Percentiles rank a stretch among this genome's conserved stretches.
phyloP scores from a whole-genome alignment of 805 yeast species.

The Starmerella gropengiesseri region DNA sequence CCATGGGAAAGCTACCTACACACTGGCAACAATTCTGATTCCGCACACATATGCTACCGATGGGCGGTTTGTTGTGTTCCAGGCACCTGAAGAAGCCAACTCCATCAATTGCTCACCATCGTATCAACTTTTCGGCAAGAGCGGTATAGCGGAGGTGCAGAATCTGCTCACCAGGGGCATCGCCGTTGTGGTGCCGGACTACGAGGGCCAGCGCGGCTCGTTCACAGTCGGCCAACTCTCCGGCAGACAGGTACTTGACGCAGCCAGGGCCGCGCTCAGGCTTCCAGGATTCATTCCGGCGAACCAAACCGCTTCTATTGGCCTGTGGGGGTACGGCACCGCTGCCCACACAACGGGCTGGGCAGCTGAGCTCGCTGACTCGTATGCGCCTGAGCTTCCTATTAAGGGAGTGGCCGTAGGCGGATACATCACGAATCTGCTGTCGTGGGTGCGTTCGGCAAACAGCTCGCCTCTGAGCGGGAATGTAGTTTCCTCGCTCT shows the following conservation, averaged over 20 bases:
- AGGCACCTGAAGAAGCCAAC: conserved; percentile 23
- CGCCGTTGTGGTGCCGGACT: conserved; percentile 24
- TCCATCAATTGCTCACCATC: conserved; percentile 23
- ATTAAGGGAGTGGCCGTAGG: conserved; percentile 23
- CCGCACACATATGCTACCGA: conserved; percentile 17
- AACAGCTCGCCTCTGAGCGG: conserved; percentile 24
- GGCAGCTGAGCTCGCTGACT: conserved; percentile 21
- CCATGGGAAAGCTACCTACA: conserved; percentile 24
- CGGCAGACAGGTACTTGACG: conserved; percentile 26
- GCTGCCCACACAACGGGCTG: conserved; percentile 26
- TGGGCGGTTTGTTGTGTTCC: conserved; percentile 21
- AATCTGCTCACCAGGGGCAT: conserved; percentile 19
- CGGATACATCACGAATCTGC: conserved; percentile 21
- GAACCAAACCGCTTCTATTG: conserved; percentile 17
- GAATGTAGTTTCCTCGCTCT: conserved; percentile 23
- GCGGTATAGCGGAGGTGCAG: conserved; percentile 16
- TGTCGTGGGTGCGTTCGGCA: conserved; percentile 15
- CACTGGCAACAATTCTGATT: conserved; percentile 26
- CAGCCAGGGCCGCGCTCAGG: conserved; percentile 24
- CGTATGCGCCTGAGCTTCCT: conserved; percentile 25
- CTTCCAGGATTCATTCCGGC: conserved; percentile 11
- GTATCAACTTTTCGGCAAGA: conserved; percentile 17
- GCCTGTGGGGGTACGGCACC: conserved; percentile 27
- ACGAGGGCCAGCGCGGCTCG: conserved; percentile 22
- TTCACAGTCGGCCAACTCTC: conserved; percentile 23